Evolutionary conservation across 805 yeast genomes (phyloP), one percentile per base, ranked within the genome.

Genomic region (Myxozyma udenii): DNA sequence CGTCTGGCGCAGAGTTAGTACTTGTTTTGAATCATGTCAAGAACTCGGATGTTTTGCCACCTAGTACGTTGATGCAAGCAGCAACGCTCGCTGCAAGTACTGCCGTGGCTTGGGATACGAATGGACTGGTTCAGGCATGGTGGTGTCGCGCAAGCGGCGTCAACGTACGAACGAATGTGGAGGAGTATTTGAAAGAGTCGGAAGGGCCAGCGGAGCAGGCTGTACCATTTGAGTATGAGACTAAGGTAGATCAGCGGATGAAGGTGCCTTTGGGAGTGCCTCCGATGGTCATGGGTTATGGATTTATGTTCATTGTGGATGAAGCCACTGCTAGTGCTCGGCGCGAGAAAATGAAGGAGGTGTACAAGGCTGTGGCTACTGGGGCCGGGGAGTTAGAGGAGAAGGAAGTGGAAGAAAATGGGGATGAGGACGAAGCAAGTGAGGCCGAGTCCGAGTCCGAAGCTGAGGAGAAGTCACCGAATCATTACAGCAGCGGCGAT

Each of bases 261-360:
- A 53, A 46, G 21, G 33, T 28, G 32, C 19, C 37, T n/a, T 37
- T 55, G 16, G 57, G 52, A 5, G 41, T 44, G 16, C 44, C 84
- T n/a, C 95, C 84, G 60, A 67, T 90, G 62, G 88, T 83, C 1
- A 85, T 93, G 93, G 98, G 98, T 0, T 74, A 90, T 61, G 96
- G 86, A 0, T 76, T 93, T 47, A 63, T 87, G 51, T 87, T 95
- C 85, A 71, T 83, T 51, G 73, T 80, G 1, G 84, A 84, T 44
- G 84, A 78, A 28, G 74, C 76, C 1, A 73, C 80, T 2, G 66
- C 72, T 14, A 28, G 33, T 28, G 61, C 55, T 5, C 70, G 69
- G 44, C 70, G 71, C 42, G 68, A 66, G 24, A 66, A 51, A 19
- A 55, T 58, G 28, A 36, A 41, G 14, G 36, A 24, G 24, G 33